phyloP scores from a whole-genome alignment of 83 land plant genomes.

The Picea abies region DNA sequence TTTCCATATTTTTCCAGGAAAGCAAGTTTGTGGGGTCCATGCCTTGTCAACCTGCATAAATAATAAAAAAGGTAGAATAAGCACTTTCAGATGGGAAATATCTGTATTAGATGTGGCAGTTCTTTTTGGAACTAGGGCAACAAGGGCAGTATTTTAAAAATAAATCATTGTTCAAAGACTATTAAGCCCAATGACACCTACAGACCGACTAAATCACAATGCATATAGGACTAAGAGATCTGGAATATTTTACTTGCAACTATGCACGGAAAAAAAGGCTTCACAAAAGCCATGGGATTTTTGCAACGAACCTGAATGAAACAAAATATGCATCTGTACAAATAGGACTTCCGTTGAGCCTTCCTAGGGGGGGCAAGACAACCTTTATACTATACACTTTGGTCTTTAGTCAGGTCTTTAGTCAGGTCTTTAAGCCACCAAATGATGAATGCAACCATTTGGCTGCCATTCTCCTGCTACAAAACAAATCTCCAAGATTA shows the following conservation, averaged over 20 bases:
- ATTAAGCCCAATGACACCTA: not conserved
- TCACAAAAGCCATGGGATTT: not conserved
- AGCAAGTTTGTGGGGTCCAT: not conserved
- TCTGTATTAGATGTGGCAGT: not conserved
- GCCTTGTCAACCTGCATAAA: slow-evolving; percentile 10
- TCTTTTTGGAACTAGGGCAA: not conserved
- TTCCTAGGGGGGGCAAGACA: not conserved
- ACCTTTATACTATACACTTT: slow-evolving; percentile 6
- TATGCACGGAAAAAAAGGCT: not conserved
- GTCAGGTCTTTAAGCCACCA: too few relatives aligned
- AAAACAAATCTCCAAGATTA: not conserved
- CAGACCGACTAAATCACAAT: not conserved
- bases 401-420: not conserved
- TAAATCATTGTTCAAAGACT: not conserved
- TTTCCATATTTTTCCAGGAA: not conserved
- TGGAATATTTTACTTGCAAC: not conserved
- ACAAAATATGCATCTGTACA: not conserved
- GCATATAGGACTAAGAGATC: not conserved
- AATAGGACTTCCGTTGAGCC: slow-evolving; percentile 6
- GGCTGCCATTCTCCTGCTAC: not conserved
- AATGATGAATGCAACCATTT: slow-evolving; percentile 2
- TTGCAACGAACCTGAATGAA: not conserved
- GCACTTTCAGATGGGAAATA: not conserved
- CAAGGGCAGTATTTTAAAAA: not conserved
- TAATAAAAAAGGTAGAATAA: not conserved